These are phyloP conservation scores for Brettanomyces bruxellensis DNA, from an alignment of 805 yeast species.

Conservation along the genomic window DNA sequence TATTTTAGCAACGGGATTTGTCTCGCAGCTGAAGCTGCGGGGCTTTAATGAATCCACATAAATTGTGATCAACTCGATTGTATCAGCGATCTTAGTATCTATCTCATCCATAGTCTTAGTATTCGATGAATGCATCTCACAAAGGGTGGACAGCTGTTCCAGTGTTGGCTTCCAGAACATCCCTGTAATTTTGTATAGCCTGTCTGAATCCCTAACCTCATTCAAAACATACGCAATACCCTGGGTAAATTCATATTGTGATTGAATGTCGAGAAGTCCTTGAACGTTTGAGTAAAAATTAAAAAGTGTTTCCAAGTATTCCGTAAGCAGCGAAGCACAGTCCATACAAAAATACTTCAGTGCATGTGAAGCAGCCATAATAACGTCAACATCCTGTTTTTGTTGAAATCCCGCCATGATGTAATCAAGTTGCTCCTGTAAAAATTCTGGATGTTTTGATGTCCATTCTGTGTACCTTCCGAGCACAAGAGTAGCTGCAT, in stretches of 20 bases:
- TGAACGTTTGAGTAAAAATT: conserved; percentile 55
- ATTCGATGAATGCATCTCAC: conserved; percentile 5
- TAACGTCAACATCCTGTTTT: conserved; percentile 34
- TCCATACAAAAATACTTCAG: conserved; percentile 92
- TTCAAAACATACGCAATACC: conserved; percentile 81
- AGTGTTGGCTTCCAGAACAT: conserved; percentile 64
- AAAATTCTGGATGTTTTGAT: conserved; percentile 67
- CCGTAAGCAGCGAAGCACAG: conserved; percentile 58
- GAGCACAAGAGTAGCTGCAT: conserved; percentile 85
- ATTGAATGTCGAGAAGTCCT: conserved; percentile 51
- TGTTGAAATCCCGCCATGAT: conserved; percentile 65
- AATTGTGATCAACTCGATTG: conserved; percentile 58
- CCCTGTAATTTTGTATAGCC: conserved; percentile 42
- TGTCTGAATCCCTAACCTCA: conserved; percentile 42
- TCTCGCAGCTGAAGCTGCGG: conserved; percentile 21
- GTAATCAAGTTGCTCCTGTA: conserved; percentile 77
- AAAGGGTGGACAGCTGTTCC: conserved; percentile 29
- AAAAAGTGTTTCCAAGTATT: conserved; percentile 66
- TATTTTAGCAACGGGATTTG: conserved; percentile 43
- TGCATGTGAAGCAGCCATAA: conserved; percentile 87
- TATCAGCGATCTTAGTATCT: conserved; percentile 52
- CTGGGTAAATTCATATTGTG: conserved; percentile 74
- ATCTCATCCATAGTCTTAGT: conserved; percentile 25
- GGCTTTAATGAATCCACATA: conserved; percentile 52
- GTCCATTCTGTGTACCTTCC: conserved; percentile 99